Conservation (phyloP, 306 rosid species). For the Cotoneaster glaucophyllus region DNA sequence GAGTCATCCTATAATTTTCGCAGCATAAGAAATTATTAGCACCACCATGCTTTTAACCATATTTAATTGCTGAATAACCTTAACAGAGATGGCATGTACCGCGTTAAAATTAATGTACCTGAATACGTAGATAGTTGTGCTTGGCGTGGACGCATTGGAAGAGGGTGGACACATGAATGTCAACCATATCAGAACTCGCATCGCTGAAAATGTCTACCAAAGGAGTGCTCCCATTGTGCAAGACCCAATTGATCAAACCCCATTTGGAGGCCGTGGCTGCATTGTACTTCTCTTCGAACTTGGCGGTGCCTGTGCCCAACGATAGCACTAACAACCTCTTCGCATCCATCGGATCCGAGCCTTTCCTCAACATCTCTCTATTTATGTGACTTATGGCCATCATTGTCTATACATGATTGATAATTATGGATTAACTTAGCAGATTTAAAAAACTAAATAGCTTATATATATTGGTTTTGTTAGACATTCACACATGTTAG, state of each 20-base stretch:
- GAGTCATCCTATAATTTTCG: slow-evolving; percentile 20
- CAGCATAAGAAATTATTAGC: not conserved
- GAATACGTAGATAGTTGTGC: slow-evolving; percentile 37
- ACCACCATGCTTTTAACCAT: not conserved
- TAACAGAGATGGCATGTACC: not conserved
- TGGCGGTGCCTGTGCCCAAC: slow-evolving; percentile 33
- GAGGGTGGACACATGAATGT: slow-evolving; percentile 33
- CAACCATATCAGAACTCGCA: slow-evolving; percentile 40
- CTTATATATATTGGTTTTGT: not conserved
- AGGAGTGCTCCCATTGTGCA: slow-evolving; percentile 21
- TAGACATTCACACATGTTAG: too few species aligned
- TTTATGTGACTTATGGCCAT: slow-evolving; percentile 28
- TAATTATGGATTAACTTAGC: not conserved
- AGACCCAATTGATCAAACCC: slow-evolving; percentile 33
- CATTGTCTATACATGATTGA: slow-evolving; percentile 20
- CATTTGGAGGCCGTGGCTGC: slow-evolving; percentile 29
- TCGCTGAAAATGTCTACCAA: slow-evolving; percentile 22
- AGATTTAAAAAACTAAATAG: too few species aligned
- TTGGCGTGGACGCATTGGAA: slow-evolving; percentile 17
- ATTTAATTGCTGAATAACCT: not conserved
- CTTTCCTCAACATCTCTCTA: slow-evolving; percentile 11
- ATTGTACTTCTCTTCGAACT: slow-evolving; percentile 22
- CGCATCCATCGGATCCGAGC: slow-evolving; percentile 21
- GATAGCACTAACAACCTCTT: slow-evolving; percentile 31
- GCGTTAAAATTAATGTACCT: not conserved